Conservation (phyloP, 768 basidiomycete species). For the Podaxis rugospora region DNA sequence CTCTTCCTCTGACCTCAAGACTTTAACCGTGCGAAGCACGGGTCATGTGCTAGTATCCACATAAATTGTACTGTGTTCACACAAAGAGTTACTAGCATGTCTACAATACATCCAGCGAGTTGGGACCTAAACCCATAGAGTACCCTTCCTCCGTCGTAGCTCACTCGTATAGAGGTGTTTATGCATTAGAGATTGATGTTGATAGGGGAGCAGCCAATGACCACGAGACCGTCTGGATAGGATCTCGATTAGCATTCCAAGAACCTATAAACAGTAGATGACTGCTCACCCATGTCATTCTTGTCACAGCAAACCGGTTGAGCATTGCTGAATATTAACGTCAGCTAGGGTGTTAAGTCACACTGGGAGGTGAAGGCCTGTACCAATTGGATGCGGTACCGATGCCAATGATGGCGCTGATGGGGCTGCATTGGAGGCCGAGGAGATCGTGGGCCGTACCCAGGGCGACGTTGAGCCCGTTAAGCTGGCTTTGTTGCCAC, state of each 20-base stretch:
- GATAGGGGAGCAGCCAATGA: conserved; percentile 19
- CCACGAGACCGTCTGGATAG: conserved; percentile 14
- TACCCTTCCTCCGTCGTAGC: not conserved
- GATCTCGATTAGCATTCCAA: not conserved
- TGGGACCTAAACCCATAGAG: too few species aligned
- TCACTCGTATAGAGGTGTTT: not conserved
- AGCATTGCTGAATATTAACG: conserved; percentile 7
- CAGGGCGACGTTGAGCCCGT: not conserved
- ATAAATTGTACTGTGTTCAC: too few species aligned
- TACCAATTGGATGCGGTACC: conserved; percentile 16
- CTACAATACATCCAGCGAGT: too few species aligned
- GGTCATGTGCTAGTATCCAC: too few species aligned
- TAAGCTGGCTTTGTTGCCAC: not conserved
- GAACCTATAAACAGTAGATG: not conserved
- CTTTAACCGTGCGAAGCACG: too few species aligned
- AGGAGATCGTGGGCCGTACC: conserved; percentile 8
- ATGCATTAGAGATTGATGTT: conserved; percentile 13
- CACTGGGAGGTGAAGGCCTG: not conserved
- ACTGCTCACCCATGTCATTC: conserved; percentile 17
- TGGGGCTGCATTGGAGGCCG: conserved; percentile 17
- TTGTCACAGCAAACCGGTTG: conserved; percentile 20
- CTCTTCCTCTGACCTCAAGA: too few species aligned
- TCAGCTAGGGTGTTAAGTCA: not conserved
- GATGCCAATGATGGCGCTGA: conserved; percentile 16
- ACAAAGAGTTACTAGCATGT: too few species aligned